Evolutionary conservation across 208 protist species (phyloP).

Genomic region (Crithidia brevicula): DNA sequence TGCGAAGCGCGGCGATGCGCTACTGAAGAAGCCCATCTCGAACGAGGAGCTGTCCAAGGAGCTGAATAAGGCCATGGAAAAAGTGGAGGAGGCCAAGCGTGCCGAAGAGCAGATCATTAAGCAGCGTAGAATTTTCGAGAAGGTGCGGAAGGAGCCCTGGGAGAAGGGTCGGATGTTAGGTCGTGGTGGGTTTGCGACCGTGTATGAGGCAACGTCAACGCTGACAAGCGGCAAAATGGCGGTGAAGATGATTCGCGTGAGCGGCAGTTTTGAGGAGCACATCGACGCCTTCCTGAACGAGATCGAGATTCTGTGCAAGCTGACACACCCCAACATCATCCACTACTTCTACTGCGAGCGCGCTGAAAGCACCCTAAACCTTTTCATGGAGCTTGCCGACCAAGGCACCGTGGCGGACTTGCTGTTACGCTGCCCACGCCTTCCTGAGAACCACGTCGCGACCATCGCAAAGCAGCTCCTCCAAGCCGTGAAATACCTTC

Average conservation of each 20-base stretch:
- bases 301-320: constrained; percentile 67
- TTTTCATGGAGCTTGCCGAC: constrained; percentile 84
- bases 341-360: constrained; percentile 87
- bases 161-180: constrained; percentile 62
- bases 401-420: constrained; percentile 66
- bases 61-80: constrained; percentile 42
- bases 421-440: constrained; percentile 42
- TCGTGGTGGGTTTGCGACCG: constrained; percentile 67
- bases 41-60: constrained; percentile 42
- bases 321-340: constrained; percentile 82
- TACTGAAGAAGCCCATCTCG: constrained; percentile 56
- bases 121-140: constrained; percentile 53
- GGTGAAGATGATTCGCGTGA: constrained; percentile 77
- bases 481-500: constrained; percentile 72
- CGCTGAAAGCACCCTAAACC: constrained; percentile 54
- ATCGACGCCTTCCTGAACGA: constrained; percentile 77
- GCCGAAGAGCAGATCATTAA: constrained; percentile 59
- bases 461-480: constrained; percentile 74
- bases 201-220: constrained; percentile 73
- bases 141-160: constrained; percentile 72
- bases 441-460: constrained; percentile 53
- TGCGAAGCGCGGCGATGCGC: constrained; percentile 37
- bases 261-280: constrained; percentile 58
- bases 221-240: constrained; percentile 85
- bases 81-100: constrained; percentile 49